Base-by-base conservation (phyloP, 176 grass and related monocot species). In the Zea luxurians region DNA sequence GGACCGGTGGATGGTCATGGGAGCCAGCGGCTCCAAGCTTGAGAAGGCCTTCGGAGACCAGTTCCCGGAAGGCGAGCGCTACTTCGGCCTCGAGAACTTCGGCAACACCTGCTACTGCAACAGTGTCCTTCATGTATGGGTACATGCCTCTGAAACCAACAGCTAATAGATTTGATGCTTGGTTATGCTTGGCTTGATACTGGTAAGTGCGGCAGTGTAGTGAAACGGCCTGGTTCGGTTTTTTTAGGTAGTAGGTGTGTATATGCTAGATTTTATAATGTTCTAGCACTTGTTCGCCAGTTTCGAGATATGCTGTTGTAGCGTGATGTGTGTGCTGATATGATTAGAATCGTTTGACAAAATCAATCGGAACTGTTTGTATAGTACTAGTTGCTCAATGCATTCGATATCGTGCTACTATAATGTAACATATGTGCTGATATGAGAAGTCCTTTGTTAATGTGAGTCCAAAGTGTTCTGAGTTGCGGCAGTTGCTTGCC, bases 31-130 rank as follows among this genome's bases (percentile, higher is more conserved):
- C 67, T 99, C 92, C 61, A 99, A 99, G 88, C 92, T 99, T 13
- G 96, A 99, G 88, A 99, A 99, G 92, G 92, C 96, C 21, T 90
- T 99, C 35, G 92, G 96, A 6, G 96, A 99, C 71, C 85, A 95
- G 78, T 99, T 99, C 84, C 90, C 96, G 0, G 92, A 99, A 87
- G 96, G 96, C 50, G 92, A 99, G 82, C 90, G 92, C 74, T 99
- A 99, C 83, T 99, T 95, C 79, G 96, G 96, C 36, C 84, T 99
- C 62, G 96, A 99, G 82, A 95, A 99, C 80, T 99, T 95, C 58
- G 96, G 96, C 79, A 99, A 95, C 70, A 99, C 96, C 42, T 99
- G 96, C 76, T 99, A 99, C 66, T 99, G 96, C 82, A 99, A 99
- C 85, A 98, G 96, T 78, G 96, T 99, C 49, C 79, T 99, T 46